A percentile compares a stretch with the other conserved stretches of the same genome.
These are phyloP conservation scores for Lindgomyces ingoldianus DNA, from an alignment of 495 filamentous ascomycete species.

Conservation along the genomic window DNA sequence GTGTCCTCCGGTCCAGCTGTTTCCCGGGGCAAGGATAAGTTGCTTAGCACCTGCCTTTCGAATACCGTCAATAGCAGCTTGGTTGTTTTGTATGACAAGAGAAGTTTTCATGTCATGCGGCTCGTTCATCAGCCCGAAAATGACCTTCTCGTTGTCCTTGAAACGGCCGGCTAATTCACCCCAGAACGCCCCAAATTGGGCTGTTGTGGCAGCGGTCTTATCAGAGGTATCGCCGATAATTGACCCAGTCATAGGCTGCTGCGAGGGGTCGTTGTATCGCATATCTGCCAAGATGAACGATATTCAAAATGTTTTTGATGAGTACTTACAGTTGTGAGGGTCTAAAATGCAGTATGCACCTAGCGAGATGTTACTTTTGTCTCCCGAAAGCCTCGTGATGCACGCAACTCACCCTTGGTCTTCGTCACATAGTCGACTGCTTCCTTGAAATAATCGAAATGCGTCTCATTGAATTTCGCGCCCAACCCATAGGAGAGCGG, in stretches of 20 bases:
- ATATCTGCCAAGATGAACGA: slow-evolving; percentile 41
- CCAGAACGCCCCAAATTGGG: slow-evolving; percentile 54
- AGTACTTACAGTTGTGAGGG: slow-evolving; percentile 50
- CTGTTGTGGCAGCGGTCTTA: slow-evolving; percentile 26
- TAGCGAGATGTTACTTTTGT: not conserved
- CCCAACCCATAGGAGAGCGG: slow-evolving; percentile 53
- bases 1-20: slow-evolving; percentile 54
- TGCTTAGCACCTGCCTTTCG: slow-evolving; percentile 49
- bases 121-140: slow-evolving; percentile 42
- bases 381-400: not conserved
- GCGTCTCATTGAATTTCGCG: slow-evolving; percentile 55
- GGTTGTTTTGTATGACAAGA: slow-evolving; percentile 52
- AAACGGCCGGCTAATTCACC: slow-evolving; percentile 54
- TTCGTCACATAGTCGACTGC: slow-evolving; percentile 56
- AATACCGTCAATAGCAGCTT: slow-evolving; percentile 55
- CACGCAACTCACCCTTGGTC: slow-evolving; percentile 41
- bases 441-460: slow-evolving; percentile 53
- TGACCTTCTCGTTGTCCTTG: slow-evolving; percentile 52
- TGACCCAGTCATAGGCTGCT: slow-evolving; percentile 51
- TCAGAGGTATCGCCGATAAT: slow-evolving; percentile 55
- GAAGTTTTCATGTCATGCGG: slow-evolving; percentile 54
- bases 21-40: slow-evolving; percentile 54
- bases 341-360: slow-evolving; percentile 52
- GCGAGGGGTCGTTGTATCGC: slow-evolving; percentile 52
- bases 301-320: not conserved